Conservation (phyloP, 2,329 filamentous ascomycete genomes). For the Aspergillus brunneoviolaceus region DNA sequence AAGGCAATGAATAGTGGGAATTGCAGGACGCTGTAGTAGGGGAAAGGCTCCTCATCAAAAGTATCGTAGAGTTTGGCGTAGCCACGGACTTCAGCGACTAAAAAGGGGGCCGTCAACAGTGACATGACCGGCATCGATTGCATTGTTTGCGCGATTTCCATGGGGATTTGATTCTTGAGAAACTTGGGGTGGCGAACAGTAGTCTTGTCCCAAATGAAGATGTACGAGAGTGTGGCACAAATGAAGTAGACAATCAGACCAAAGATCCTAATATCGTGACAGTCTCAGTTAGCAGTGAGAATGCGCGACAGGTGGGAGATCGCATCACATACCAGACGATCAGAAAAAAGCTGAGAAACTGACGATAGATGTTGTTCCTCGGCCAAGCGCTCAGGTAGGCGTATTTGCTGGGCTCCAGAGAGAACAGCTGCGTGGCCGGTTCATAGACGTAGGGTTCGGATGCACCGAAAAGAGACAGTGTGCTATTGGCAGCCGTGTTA, state of each 20-base stretch:
- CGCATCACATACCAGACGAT: conserved; percentile 74
- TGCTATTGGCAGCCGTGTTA: conserved; percentile 56
- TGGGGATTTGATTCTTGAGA: conserved; percentile 84
- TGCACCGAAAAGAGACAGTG: conserved; percentile 56
- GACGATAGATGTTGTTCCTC: conserved; percentile 74
- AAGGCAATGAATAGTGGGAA: conserved; percentile 86
- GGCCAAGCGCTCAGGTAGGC: conserved; percentile 77
- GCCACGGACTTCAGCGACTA: conserved; percentile 79
- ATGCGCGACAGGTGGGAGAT: not conserved
- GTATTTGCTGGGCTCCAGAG: conserved; percentile 67
- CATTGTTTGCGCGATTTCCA: conserved; percentile 82
- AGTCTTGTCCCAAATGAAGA: conserved; percentile 87
- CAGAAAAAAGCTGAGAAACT: conserved; percentile 72
- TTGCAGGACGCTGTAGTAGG: conserved; percentile 76
- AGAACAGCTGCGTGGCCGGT: conserved; percentile 69
- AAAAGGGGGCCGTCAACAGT: conserved; percentile 74
- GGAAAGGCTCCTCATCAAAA: conserved; percentile 70
- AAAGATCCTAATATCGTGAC: conserved; percentile 65
- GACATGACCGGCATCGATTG: conserved; percentile 78
- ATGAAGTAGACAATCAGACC: conserved; percentile 81
- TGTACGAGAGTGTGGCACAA: conserved; percentile 78
- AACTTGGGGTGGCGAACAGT: conserved; percentile 90
- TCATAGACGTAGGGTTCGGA: conserved; percentile 55
- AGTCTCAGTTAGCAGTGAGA: conserved; percentile 9
- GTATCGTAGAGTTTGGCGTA: conserved; percentile 84